These are phyloP conservation scores for Didymella arachidicola DNA, from an alignment of 2,329 filamentous ascomycete species.

Conservation along the genomic window DNA sequence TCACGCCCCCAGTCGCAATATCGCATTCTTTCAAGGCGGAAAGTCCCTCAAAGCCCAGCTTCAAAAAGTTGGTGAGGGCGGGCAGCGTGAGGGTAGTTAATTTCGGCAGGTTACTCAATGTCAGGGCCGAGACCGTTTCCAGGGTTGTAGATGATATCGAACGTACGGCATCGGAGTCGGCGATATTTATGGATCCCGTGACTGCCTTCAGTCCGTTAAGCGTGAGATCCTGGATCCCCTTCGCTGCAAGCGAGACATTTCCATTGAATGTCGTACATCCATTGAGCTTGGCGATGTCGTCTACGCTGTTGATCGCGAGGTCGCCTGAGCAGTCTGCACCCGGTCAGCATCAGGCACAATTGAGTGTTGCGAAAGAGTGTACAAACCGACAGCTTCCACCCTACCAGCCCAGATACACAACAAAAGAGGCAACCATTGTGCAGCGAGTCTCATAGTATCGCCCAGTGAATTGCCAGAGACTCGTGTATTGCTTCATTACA, in stretches of 20 bases:
- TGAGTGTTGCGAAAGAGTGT: not conserved
- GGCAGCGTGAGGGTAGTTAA: constrained; percentile 30
- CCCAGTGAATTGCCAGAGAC: constrained; percentile 2
- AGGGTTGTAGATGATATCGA: constrained; percentile 31
- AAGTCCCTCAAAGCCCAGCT: constrained; percentile 24
- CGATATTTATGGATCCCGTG: constrained; percentile 24
- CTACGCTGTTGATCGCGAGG: constrained; percentile 26
- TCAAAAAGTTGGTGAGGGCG: constrained; percentile 25
- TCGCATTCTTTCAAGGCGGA: constrained; percentile 18
- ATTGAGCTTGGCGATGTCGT: constrained; percentile 26
- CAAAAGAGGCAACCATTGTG: constrained; percentile 14
- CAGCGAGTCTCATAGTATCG: constrained; percentile 19
- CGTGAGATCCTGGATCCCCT: constrained; percentile 24
- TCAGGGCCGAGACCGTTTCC: constrained; percentile 21
- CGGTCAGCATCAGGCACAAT: not conserved
- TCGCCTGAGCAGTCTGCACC: constrained; percentile 26
- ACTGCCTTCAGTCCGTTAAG: constrained; percentile 28
- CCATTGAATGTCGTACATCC: constrained; percentile 29
- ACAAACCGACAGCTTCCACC: constrained; percentile 11
- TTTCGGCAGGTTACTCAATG: constrained; percentile 28
- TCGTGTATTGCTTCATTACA: constrained; percentile 14
- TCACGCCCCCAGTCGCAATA: constrained; percentile 19
- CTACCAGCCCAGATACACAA: constrained; percentile 13
- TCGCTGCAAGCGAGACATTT: constrained; percentile 28
- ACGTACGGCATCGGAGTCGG: constrained; percentile 19